Conservation (phyloP, 2,329 filamentous ascomycete genomes). For the Trichoderma atroviride region DNA sequence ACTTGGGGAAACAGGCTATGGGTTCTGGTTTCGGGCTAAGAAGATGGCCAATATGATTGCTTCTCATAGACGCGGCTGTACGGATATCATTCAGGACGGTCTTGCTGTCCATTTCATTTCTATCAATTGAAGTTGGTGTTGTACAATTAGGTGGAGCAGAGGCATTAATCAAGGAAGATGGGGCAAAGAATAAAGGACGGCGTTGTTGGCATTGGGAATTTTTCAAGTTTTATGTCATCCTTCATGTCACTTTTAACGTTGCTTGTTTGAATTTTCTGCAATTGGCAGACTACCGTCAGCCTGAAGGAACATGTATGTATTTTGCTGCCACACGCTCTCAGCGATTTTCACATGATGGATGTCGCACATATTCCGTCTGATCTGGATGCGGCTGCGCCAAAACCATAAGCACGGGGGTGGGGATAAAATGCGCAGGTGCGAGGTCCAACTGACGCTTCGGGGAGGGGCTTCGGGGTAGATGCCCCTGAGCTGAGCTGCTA, state of each 20-base stretch:
- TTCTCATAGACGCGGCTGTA: slow-evolving; percentile 15
- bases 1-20: slow-evolving; percentile 39
- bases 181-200: neutral
- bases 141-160: slow-evolving; percentile 18
- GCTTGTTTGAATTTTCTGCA: neutral
- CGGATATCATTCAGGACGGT: slow-evolving; percentile 20
- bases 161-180: slow-evolving; percentile 5
- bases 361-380: neutral
- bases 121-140: neutral
- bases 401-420: neutral
- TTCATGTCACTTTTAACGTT: neutral
- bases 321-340: neutral
- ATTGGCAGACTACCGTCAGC: neutral
- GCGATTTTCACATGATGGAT: slow-evolving; percentile 5
- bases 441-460: too few species aligned
- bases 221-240: neutral
- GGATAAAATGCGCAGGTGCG: neutral
- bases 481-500: slow-evolving; percentile 16
- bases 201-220: slow-evolving; percentile 8
- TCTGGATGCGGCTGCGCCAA: neutral
- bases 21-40: slow-evolving; percentile 45
- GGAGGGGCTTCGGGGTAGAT: neutral
- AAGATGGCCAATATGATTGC: neutral
- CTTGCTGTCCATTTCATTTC: neutral
- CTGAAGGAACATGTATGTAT: neutral